phyloP scores from a whole-genome alignment of 805 yeast genomes.

The Schizosaccharomyces octosporus region DNA sequence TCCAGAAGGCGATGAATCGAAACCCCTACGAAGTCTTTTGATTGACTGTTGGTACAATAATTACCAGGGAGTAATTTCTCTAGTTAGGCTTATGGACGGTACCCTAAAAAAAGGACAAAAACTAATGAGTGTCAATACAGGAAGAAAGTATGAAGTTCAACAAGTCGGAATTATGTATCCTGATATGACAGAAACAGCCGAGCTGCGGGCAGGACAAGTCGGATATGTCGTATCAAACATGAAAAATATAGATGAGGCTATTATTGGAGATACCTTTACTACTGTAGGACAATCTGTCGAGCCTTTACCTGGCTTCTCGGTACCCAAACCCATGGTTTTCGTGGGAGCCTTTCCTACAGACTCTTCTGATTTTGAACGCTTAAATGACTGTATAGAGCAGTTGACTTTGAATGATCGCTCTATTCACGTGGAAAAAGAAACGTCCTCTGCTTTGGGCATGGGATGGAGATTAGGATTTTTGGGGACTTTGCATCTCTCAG shows the following conservation, averaged over 20 bases:
- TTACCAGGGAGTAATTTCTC: slow-evolving; percentile 69
- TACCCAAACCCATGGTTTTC: slow-evolving; percentile 88
- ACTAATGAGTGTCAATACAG: slow-evolving; percentile 53
- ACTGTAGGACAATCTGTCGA: slow-evolving; percentile 28
- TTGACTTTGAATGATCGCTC: slow-evolving; percentile 78
- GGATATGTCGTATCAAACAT: slow-evolving; percentile 89
- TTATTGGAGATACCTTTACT: slow-evolving; percentile 75
- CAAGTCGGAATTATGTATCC: slow-evolving; percentile 95
- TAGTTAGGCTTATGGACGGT: slow-evolving; percentile 74
- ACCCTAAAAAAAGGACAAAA: slow-evolving; percentile 45
- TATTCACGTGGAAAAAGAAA: slow-evolving; percentile 68
- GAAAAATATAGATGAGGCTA: slow-evolving; percentile 65
- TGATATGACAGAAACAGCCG: slow-evolving; percentile 40
- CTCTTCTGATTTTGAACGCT: slow-evolving; percentile 63
- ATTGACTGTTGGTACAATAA: slow-evolving; percentile 97
- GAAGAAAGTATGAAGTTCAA: slow-evolving; percentile 56
- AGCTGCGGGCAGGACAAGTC: slow-evolving; percentile 69
- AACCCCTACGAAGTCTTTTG: slow-evolving; percentile 45
- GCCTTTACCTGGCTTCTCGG: slow-evolving; percentile 84
- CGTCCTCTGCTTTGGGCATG: slow-evolving; percentile 82
- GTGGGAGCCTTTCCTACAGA: slow-evolving; percentile 96
- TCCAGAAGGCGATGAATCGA: slow-evolving; percentile 31
- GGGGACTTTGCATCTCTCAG: slow-evolving; percentile 87
- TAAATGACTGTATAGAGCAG: slow-evolving; percentile 76
- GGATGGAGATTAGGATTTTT: slow-evolving; percentile 94